phyloP scores from a whole-genome alignment of 2,329 filamentous ascomycete species.

The Zymoseptoria ardabiliae region DNA sequence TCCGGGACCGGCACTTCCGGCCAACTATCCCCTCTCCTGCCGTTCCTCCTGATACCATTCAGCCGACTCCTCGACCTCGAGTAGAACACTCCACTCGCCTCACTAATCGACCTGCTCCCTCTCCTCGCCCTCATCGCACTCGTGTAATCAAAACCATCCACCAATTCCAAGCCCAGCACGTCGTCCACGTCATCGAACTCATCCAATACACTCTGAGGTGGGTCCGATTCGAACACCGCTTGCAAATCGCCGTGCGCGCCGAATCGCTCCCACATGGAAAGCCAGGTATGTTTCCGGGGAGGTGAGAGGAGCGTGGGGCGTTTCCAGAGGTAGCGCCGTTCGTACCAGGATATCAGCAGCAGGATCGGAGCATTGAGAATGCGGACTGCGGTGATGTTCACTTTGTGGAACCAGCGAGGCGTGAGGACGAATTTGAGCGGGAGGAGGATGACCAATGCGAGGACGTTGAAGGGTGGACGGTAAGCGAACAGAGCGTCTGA shows the following conservation, averaged over 20 bases:
- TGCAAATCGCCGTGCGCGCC: slow-evolving; percentile 65
- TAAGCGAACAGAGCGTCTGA: slow-evolving; percentile 77
- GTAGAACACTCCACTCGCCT: slow-evolving; percentile 17
- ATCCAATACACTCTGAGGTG: slow-evolving; percentile 49
- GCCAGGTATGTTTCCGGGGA: slow-evolving; percentile 35
- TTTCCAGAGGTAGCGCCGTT: slow-evolving; percentile 63
- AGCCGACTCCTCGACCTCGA: slow-evolving; percentile 14
- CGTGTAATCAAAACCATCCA: slow-evolving; percentile 28
- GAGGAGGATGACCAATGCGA: slow-evolving; percentile 65
- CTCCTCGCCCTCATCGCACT: slow-evolving; percentile 22
- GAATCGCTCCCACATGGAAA: slow-evolving; percentile 59
- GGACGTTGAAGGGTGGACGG: slow-evolving; percentile 73
- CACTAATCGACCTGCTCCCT: slow-evolving; percentile 23
- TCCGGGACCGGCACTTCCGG: slow-evolving; percentile 4
- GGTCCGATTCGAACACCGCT: slow-evolving; percentile 64
- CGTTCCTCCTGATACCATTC: slow-evolving; percentile 16
- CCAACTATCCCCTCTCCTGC: slow-evolving; percentile 4
- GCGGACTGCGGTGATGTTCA: slow-evolving; percentile 71
- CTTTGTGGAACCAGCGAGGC: slow-evolving; percentile 85
- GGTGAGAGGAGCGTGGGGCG: slow-evolving; percentile 28
- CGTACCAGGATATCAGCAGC: slow-evolving; percentile 61
- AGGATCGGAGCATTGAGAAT: slow-evolving; percentile 69
- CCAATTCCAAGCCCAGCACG: slow-evolving; percentile 36
- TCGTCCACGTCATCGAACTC: slow-evolving; percentile 45
- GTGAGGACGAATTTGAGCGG: slow-evolving; percentile 71